phyloP scores from a whole-genome alignment of 2,329 filamentous ascomycete genomes.

The Seiridium unicorne region DNA sequence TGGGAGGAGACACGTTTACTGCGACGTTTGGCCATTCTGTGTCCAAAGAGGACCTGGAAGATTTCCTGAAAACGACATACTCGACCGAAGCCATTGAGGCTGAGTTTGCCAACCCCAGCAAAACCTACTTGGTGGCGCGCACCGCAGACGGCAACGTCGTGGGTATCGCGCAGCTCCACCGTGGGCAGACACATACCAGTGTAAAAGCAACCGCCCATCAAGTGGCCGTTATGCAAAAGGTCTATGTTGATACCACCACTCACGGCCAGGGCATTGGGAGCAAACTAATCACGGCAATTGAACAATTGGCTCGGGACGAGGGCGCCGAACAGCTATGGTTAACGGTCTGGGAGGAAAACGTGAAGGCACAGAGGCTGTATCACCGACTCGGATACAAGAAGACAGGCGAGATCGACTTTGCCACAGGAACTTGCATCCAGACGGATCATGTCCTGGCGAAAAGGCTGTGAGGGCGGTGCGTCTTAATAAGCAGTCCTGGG shows the following conservation, averaged over 20 bases:
- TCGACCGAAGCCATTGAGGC: conserved; percentile 14
- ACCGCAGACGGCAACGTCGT: conserved; percentile 15
- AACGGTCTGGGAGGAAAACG: conserved; percentile 25
- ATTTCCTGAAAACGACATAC: conserved; percentile 20
- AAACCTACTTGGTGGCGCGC: conserved; percentile 21
- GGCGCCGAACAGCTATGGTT: conserved; percentile 25
- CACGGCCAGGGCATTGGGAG: conserved; percentile 27
- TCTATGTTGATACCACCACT: conserved; percentile 24
- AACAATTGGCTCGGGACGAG: conserved; percentile 21
- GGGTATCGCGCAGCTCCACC: conserved; percentile 25
- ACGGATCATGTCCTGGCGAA: conserved; percentile 20
- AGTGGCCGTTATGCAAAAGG: conserved; percentile 21
- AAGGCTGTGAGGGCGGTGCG: background rate
- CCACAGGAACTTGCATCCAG: conserved; percentile 18
- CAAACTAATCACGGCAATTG: conserved; percentile 22
- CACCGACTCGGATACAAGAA: conserved; percentile 19
- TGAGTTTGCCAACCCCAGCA: conserved; percentile 16
- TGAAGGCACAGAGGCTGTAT: conserved; percentile 20
- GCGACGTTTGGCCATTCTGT: conserved; percentile 23
- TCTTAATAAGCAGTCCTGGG: background rate
- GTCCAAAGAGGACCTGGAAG: conserved; percentile 19
- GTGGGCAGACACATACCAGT: conserved; percentile 15
- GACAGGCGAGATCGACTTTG: conserved; percentile 20
- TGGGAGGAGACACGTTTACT: conserved; percentile 24
- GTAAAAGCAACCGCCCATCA: conserved; percentile 11